phyloP scores from a whole-genome alignment of 331 rosid species.

The Erythrophleum ivorense region DNA sequence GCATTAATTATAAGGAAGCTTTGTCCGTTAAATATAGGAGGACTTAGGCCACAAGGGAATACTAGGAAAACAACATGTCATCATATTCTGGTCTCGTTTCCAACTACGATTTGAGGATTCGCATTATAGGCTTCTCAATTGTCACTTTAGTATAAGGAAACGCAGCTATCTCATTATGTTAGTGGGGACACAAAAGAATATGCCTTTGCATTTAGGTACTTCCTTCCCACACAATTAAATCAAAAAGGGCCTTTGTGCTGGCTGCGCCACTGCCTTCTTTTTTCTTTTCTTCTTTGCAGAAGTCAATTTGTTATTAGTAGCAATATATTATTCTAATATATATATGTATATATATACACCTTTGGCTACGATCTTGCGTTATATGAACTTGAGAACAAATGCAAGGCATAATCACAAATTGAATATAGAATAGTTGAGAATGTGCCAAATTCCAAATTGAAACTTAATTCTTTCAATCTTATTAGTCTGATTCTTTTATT shows the following conservation, averaged over 20 bases:
- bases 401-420: background rate
- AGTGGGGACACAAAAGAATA: constrained; percentile 34
- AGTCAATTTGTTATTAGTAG: background rate
- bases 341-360: background rate
- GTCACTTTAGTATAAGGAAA: background rate
- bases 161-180: constrained; percentile 9
- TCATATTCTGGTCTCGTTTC: constrained; percentile 14
- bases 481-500: background rate
- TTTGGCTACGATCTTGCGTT: background rate
- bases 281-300: background rate
- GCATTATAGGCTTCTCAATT: background rate
- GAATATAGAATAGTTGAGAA: background rate
- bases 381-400: background rate
- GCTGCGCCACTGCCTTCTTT: constrained; percentile 19
- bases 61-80: background rate
- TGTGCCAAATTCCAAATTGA: background rate
- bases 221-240: constrained; percentile 3
- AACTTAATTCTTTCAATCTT: background rate
- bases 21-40: background rate
- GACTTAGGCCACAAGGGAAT: constrained; percentile 16
- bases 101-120: constrained; percentile 16
- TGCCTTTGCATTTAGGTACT: constrained; percentile 29
- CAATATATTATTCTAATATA: no score
- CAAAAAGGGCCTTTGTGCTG: constrained; percentile 17
- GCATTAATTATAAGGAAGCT: background rate